Base-by-base conservation (phyloP, 352 stramenopile species). In the Globisporangium irregulare region DNA sequence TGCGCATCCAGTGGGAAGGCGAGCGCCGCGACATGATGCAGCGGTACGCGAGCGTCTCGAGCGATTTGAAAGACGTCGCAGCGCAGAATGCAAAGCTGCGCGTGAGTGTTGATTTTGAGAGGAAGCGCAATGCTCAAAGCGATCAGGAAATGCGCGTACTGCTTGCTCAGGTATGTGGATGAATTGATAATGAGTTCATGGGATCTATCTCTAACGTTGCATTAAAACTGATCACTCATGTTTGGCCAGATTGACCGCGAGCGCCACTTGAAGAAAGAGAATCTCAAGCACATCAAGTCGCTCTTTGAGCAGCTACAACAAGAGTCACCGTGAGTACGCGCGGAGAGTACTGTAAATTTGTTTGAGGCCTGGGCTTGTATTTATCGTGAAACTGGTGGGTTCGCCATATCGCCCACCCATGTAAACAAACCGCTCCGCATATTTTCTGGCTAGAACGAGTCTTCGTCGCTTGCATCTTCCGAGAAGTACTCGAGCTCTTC, bases 401-500 rank as follows among this genome's bases (percentile, higher is more conserved):
- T 43, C 36, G 36, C 36, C 36, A 43, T 43, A 18, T 50, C 7
- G 15, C 2, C 15, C 18, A 9, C 18, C 41, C 41, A 50, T 50
- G 41, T 50, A 22, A 50, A 50, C 41, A 50, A 50, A 50, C 15
- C 29, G 29, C 29, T 50, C 41, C 15, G 20, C 5, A 18, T n/a
- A 48, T 46, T 14, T 46, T 46, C 38, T 7, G 5, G 29, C 76
- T 85, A 95, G 67, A 95, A 95, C 4, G 84, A 93, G 63, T 94
- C 87, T 56, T 94, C 86, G 27, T 93, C 84, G 57, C 86, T 92
- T 0, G 66, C 84, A 58, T 95, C 82, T 62, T 93, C 86, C 38
- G 87, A 93, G 67, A 95, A 92, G 58, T 94, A 95, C 62, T 92
- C 86, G 12, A 94, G 74, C 38, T 95, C 87, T 68, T 93, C 87